A percentile compares a stretch with the other conserved stretches of the same genome.
These are phyloP conservation scores for Sarcomyxa edulis DNA, from an alignment of 768 basidiomycete species.

Conservation along the genomic window DNA sequence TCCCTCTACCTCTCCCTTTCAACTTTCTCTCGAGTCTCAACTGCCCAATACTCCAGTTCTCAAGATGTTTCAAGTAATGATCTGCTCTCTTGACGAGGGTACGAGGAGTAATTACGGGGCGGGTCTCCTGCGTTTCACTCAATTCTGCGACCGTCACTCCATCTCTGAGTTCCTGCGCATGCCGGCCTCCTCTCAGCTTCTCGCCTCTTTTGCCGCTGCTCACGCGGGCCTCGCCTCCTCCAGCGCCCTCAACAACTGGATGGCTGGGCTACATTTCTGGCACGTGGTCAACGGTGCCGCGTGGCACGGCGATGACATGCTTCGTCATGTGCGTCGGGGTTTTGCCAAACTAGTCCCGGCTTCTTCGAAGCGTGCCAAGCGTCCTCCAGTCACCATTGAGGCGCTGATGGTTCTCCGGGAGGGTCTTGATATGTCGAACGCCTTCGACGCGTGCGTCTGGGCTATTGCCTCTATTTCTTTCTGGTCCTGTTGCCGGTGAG, in stretches of 20 bases:
- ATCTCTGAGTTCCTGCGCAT: constrained; percentile 19
- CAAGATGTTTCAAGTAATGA: too few species aligned
- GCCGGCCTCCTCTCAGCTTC: constrained; percentile 21
- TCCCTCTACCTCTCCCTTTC: too few species aligned
- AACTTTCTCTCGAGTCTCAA: too few species aligned
- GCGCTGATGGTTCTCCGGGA: constrained; percentile 14
- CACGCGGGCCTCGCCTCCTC: too few species aligned
- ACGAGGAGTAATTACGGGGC: constrained; percentile 22
- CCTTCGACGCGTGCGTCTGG: constrained; percentile 24
- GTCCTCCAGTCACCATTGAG: constrained; percentile 20
- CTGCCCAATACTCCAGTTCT: too few species aligned
- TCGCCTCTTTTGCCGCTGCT: constrained; percentile 20
- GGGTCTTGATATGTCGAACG: constrained; percentile 13
- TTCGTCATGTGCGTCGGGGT: constrained; percentile 7
- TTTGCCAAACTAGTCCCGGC: constrained; percentile 14
- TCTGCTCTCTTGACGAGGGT: constrained; percentile 3
- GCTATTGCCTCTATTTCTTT: constrained; percentile 26
- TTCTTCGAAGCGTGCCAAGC: constrained; percentile 5
- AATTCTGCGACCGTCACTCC: constrained; percentile 22
- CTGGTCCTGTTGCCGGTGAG: constrained; percentile 24
- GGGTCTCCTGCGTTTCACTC: constrained; percentile 23
- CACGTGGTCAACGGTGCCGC: constrained; percentile 24
- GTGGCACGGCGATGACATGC: constrained; percentile 19
- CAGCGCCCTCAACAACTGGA: too few species aligned
- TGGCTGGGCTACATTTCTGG: constrained; percentile 24